Conservation (phyloP, 176 grass and related monocot species). For the Chloris gayana region DNA sequence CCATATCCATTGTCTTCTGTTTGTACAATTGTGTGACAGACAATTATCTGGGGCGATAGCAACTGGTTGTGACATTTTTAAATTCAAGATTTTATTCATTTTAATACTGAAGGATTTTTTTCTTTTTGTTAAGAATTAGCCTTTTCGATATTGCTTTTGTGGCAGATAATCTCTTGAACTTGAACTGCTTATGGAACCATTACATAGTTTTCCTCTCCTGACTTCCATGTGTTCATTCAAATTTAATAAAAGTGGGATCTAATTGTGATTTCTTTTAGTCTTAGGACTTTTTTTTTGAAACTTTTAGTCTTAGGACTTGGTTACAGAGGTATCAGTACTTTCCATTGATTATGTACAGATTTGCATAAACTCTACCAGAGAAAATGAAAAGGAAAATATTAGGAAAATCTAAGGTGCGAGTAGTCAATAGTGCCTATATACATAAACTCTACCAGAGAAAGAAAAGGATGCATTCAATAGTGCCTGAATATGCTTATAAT, state of each 20-base stretch:
- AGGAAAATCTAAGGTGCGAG: not conserved
- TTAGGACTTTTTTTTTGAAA: too few relatives aligned
- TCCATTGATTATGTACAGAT: not conserved
- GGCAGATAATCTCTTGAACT: slow-evolving; percentile 1
- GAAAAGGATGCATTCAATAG: slow-evolving; percentile 22
- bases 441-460: too few relatives aligned
- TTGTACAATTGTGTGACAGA: slow-evolving; percentile 8
- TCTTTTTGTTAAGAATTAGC: not conserved
- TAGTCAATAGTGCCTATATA: not conserved
- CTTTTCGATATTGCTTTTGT: slow-evolving; percentile 14
- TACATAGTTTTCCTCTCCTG: not conserved
- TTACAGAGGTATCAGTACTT: not conserved
- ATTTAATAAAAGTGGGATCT: not conserved
- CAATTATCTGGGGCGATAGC: not conserved
- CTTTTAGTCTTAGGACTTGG: not conserved
- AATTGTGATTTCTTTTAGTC: not conserved
- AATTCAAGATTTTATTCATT: not conserved
- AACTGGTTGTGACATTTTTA: slow-evolving; percentile 7
- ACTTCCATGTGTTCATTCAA: not conserved
- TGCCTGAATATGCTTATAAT: slow-evolving; percentile 1
- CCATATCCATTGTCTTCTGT: slow-evolving; percentile 9
- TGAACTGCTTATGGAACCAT: not conserved
- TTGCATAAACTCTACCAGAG: too few relatives aligned
- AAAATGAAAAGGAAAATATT: not conserved
- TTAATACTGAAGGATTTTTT: not conserved